Evolutionary conservation across 164 flowering plant species (phyloP), one percentile per base, ranked within the genome.

Genomic region (Vitis labrusca): DNA sequence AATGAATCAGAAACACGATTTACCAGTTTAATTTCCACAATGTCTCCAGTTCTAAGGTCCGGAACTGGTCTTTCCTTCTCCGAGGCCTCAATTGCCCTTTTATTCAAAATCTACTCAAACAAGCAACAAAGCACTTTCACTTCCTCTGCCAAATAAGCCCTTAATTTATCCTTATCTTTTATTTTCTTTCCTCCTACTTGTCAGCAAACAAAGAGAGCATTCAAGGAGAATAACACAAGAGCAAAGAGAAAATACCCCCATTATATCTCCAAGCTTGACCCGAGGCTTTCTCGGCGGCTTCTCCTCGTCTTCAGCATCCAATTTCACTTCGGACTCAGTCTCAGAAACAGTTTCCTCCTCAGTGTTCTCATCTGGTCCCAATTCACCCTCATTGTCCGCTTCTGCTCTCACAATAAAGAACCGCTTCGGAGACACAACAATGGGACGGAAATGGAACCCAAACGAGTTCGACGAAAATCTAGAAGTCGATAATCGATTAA

Each of bases 11-110:
- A 52, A 63, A 59, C 14, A 51, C 59, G 3, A 64, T 3, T 73
- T 84, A 91, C 99, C 91, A 89, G 65, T 81, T 89, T 93, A 67
- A 96, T 84, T 77, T 92, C 85, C 14, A 96, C 92, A 69, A 96
- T 77, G 73, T 96, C 98, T 50, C 98, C 98, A 16, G 88, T 79
- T 71, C 97, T 86, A 48, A 93, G 72, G 49, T 92, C 97, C 11
- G 98, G 99, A 32, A 78, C 63, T 11, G 91, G 90, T 65, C 94
- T 76, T 71, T 66, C 81, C 44, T 74, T 70, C 57, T 84, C 90
- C 12, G 89, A 72, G 13, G 91, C 97, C 67, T 92, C 99, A 72
- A 96, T 63, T 23, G 97, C 99, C 73, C 84, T 79, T 76, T 86
- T 89, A 71, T 93, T 87, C 82, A 96, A 76, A 71, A 96, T 91